A percentile compares a stretch with the other conserved stretches of the same genome.
These are phyloP conservation scores for Cladosporium colombiae DNA, from an alignment of 2,329 filamentous ascomycete genomes.

Conservation along the genomic window DNA sequence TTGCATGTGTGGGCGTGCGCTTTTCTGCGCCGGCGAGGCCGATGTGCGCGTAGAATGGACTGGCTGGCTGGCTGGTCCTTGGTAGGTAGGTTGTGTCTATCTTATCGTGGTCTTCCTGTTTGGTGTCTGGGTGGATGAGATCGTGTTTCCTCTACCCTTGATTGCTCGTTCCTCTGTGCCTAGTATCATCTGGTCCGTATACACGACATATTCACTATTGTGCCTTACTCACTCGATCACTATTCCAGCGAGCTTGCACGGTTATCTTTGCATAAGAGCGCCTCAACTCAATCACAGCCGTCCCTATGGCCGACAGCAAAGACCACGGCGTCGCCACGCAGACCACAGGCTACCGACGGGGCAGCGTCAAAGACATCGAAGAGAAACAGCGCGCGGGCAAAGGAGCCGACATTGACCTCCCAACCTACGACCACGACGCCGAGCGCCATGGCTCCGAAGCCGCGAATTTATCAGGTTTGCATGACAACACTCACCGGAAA, in stretches of 20 bases:
- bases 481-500: slow-evolving; percentile 44
- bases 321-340: slow-evolving; percentile 16
- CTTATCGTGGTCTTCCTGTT: not conserved
- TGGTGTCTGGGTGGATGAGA: not conserved
- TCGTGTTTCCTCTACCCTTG: not conserved
- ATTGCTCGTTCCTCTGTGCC: not conserved
- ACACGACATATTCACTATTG: not conserved
- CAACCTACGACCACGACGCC: slow-evolving; percentile 22
- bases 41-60: not conserved
- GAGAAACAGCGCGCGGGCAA: slow-evolving; percentile 17
- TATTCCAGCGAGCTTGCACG: not conserved
- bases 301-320: slow-evolving; percentile 14
- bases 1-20: not conserved
- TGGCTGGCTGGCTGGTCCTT: not conserved
- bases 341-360: slow-evolving; percentile 10
- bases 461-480: slow-evolving; percentile 26
- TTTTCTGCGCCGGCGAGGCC: not conserved
- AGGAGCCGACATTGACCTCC: slow-evolving; percentile 8
- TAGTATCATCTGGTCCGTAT: not conserved
- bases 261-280: not conserved
- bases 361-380: slow-evolving; percentile 13
- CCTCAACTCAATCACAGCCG: not conserved
- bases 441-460: slow-evolving; percentile 28
- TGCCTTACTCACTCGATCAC: not conserved
- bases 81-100: not conserved